These are phyloP conservation scores for Talaromyces amestolkiae DNA, from an alignment of 2,329 filamentous ascomycete species.

Conservation along the genomic window DNA sequence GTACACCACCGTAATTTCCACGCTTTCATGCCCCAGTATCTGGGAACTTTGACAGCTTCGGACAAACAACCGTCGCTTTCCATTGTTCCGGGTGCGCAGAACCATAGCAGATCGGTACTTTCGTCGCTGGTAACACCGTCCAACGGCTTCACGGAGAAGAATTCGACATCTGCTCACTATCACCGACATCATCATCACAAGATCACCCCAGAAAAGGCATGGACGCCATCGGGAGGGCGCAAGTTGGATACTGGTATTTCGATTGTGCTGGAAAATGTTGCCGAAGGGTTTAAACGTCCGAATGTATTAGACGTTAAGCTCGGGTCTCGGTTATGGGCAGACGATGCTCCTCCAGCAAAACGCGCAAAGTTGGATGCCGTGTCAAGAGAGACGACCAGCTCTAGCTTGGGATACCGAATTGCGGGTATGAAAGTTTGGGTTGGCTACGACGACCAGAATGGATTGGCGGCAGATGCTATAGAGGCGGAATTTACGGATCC, in stretches of 20 bases:
- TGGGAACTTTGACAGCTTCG: constrained; percentile 66
- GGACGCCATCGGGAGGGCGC: constrained; percentile 54
- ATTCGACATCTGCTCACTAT: constrained; percentile 22
- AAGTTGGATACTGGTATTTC: constrained; percentile 74
- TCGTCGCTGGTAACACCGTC: constrained; percentile 26
- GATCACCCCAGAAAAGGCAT: constrained; percentile 33
- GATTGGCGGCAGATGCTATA: constrained; percentile 27
- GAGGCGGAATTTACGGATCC: constrained; percentile 31
- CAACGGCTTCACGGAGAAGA: constrained; percentile 22
- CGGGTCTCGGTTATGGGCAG: constrained; percentile 80
- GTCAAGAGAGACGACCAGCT: constrained; percentile 58
- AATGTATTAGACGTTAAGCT: constrained; percentile 95
- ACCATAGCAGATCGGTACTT: constrained; percentile 39
- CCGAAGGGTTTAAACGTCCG: constrained; percentile 74
- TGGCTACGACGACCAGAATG: constrained; percentile 32
- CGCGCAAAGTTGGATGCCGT: constrained; percentile 59
- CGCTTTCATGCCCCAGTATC: constrained; percentile 77
- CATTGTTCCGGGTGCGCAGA: constrained; percentile 50
- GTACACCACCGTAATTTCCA: constrained; percentile 69
- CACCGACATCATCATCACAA: constrained; percentile 20
- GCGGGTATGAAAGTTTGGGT: constrained; percentile 64
- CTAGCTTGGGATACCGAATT: constrained; percentile 61
- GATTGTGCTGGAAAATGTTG: constrained; percentile 81
- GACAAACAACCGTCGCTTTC: constrained; percentile 43
- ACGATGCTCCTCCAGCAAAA: constrained; percentile 60